These are phyloP conservation scores for Strobilomyces dryophilus DNA, from an alignment of 768 basidiomycete species.

Conservation along the genomic window DNA sequence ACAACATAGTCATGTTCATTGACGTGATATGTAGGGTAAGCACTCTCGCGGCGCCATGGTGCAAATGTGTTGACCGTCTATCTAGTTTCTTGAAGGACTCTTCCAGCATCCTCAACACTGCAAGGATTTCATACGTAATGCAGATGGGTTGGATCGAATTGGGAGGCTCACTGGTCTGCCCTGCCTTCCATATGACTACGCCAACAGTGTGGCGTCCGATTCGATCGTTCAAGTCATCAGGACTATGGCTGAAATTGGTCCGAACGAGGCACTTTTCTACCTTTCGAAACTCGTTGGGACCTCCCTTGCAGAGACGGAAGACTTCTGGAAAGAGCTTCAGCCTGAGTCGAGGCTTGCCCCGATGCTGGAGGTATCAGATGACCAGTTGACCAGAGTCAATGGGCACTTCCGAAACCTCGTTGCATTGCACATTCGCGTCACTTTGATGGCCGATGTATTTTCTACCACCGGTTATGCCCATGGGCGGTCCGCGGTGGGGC, in stretches of 20 bases:
- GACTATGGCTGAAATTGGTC: conserved; percentile 84
- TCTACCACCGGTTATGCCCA: conserved; percentile 79
- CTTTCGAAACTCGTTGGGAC: conserved; percentile 65
- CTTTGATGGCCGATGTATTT: conserved; percentile 84
- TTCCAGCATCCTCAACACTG: conserved; percentile 91
- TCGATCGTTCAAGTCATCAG: conserved; percentile 86
- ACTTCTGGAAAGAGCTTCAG: conserved; percentile 60
- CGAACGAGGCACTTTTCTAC: conserved; percentile 67
- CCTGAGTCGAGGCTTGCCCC: conserved; percentile 61
- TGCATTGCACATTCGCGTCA: conserved; percentile 72
- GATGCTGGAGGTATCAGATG: conserved; percentile 52
- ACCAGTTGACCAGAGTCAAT: conserved; percentile 50
- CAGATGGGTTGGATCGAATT: conserved; percentile 70
- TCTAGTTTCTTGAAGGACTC: conserved; percentile 86
- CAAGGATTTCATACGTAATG: conserved; percentile 77
- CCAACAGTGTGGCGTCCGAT: conserved; percentile 78
- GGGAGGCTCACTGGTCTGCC: conserved; percentile 78
- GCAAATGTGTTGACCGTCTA: background rate
- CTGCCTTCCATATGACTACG: conserved; percentile 86
- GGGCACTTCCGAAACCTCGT: conserved; percentile 67
- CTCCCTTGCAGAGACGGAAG: conserved; percentile 63
- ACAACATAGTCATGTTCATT: conserved; percentile 70
- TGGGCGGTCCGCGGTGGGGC: conserved; percentile 66
- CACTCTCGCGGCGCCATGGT: conserved; percentile 1
- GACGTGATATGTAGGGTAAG: conserved; percentile 76